These are phyloP conservation scores for Echinochloa phyllopogon DNA, from an alignment of 176 grass and related monocot species.

Conservation along the genomic window DNA sequence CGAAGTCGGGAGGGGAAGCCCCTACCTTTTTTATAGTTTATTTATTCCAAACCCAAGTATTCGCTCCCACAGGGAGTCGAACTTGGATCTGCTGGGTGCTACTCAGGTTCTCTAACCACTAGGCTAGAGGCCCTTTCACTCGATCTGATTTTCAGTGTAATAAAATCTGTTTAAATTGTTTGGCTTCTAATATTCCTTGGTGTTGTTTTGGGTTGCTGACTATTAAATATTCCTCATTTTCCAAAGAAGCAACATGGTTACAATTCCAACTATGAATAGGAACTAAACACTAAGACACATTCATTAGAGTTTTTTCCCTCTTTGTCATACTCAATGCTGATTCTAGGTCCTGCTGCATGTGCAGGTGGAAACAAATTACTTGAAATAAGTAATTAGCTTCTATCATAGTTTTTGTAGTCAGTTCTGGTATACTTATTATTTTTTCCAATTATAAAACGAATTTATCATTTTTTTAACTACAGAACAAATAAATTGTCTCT, in stretches of 20 bases:
- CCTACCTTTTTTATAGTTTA: too few species aligned
- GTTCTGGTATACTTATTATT: background rate
- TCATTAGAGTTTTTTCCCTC: background rate
- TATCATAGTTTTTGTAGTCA: background rate
- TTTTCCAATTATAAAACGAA: background rate
- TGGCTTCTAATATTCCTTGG: background rate
- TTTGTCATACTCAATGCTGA: background rate
- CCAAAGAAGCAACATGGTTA: background rate
- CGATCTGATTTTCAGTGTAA: background rate
- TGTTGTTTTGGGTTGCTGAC: background rate
- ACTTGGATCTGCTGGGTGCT: too few species aligned
- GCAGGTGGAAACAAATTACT: background rate
- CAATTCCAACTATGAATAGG: too few species aligned
- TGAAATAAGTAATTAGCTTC: background rate
- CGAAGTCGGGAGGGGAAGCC: too few species aligned
- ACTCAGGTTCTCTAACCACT: too few species aligned
- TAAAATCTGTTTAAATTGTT: background rate
- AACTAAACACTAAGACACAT: background rate
- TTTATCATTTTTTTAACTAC: background rate
- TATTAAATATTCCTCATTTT: background rate
- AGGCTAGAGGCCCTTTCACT: too few species aligned
- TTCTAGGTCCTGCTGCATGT: background rate
- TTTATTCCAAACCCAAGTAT: too few species aligned
- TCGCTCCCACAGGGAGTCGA: too few species aligned
- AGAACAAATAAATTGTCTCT: background rate